These are phyloP conservation scores for Wallacemonas sp. DNA, from an alignment of 208 protist species.

Conservation along the genomic window DNA sequence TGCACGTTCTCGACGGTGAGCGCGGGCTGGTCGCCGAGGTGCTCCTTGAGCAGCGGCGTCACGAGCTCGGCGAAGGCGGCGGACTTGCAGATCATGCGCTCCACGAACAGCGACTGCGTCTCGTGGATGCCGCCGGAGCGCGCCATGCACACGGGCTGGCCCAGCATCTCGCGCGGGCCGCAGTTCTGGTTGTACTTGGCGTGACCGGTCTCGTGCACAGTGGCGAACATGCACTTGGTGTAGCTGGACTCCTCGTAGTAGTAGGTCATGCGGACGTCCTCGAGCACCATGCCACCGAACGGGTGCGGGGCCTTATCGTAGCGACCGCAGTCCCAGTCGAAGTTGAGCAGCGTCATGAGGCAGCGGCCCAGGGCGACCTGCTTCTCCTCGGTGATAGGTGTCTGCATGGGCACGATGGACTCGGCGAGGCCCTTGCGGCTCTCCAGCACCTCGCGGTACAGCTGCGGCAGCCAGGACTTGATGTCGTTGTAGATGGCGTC, in stretches of 20 bases:
- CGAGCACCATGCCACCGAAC: conserved; percentile 45
- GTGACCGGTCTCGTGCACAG: conserved; percentile 68
- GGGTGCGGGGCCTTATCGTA: conserved; percentile 63
- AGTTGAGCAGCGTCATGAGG: conserved; percentile 42
- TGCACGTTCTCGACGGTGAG: conserved; percentile 48
- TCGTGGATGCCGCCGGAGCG: conserved; percentile 65
- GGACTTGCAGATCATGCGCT: conserved; percentile 49
- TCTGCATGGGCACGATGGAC: conserved; percentile 22
- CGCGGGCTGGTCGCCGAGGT: conserved; percentile 42
- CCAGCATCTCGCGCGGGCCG: conserved; percentile 27
- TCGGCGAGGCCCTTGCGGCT: conserved; percentile 33
- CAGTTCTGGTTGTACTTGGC: conserved; percentile 69
- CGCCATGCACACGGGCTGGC: conserved; percentile 33
- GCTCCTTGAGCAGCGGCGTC: conserved; percentile 28
- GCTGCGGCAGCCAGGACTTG: conserved; percentile 73
- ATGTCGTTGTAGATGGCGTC: conserved; percentile 76
- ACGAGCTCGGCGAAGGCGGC: conserved; percentile 43
- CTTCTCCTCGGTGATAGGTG: conserved; percentile 31
- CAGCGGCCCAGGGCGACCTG: conserved; percentile 32
- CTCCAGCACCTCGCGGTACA: conserved; percentile 70
- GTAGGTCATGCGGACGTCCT: conserved; percentile 70
- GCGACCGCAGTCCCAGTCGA: conserved; percentile 60
- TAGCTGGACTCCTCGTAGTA: conserved; percentile 43
- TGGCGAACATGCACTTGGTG: conserved; percentile 32
- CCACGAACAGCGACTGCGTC: conserved; percentile 67